These are phyloP conservation scores for Pyracantha coccinea DNA, from an alignment of 331 rosid genomes.

Conservation along the genomic window DNA sequence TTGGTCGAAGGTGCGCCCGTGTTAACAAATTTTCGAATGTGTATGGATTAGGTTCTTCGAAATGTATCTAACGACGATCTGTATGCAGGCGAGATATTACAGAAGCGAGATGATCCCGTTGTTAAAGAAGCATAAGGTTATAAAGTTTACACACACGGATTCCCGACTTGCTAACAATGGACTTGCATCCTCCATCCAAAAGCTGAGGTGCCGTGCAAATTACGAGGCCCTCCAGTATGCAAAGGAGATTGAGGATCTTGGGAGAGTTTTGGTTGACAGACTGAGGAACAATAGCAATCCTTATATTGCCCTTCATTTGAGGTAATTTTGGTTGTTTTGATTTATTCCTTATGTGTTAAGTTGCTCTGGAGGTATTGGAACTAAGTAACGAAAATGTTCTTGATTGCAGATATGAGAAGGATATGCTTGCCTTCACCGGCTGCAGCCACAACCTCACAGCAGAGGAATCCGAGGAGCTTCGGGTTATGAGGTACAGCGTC, in stretches of 20 bases:
- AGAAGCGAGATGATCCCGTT: constrained; percentile 66
- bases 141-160: constrained; percentile 78
- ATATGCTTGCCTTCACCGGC: constrained; percentile 98
- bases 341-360: neutral
- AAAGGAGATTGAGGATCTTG: constrained; percentile 77
- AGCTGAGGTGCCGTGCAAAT: constrained; percentile 84
- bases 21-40: neutral
- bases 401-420: constrained; percentile 81
- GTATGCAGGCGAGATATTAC: constrained; percentile 86
- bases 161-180: constrained; percentile 91
- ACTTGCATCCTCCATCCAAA: constrained; percentile 76
- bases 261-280: constrained; percentile 61
- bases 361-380: neutral
- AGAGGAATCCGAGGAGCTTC: constrained; percentile 64
- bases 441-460: constrained; percentile 85
- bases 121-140: constrained; percentile 57
- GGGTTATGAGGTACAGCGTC: constrained; percentile 69
- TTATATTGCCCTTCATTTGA: constrained; percentile 83
- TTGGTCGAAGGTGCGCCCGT: constrained; percentile 77
- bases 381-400: neutral
- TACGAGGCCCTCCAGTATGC: constrained; percentile 75
- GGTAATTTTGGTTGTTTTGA: constrained; percentile 36
- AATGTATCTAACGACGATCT: constrained; percentile 24
- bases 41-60: neutral
- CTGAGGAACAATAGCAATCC: constrained; percentile 63